Base-by-base conservation (phyloP, 23 red algal genomes). In the Gracilaria caudata region DNA sequence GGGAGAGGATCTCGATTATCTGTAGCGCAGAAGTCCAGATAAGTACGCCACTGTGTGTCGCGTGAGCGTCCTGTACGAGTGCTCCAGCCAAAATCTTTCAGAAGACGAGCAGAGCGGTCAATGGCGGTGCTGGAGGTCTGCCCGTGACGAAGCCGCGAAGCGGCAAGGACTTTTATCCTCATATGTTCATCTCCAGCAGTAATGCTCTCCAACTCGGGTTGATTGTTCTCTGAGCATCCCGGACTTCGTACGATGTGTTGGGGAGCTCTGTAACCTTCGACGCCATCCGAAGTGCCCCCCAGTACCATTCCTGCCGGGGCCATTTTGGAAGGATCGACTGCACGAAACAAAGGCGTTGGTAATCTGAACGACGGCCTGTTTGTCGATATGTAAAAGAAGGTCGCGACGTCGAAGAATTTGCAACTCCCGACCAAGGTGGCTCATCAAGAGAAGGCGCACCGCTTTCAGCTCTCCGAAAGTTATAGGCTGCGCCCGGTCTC, bases 301-400 rank as follows among this genome's bases (percentile, higher is more conserved):
- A 13, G 23, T 0, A 44, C 81, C 63, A 71, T 21, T 21, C 61
- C 44, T 84, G 40, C 29, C 61, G 35, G 4, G 81, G 81, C 81
- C 57, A 71, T 8, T 84, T 43, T 36, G 81, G 58, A 26, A 84
- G 58, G 25, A 84, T 84, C 81, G 64, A 4, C 64, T 73, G 41
- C 0, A 32, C 51, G 81, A 73, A 23, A 84, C 60, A 51, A 84
- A 72, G 26, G 53, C 16, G 81, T 84, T 84, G 4, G 81, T 72
- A 43, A 84, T 73, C 20, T 73, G 64, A 16, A 84, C 59, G 0
- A 84, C 63, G 1, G 64, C 61, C 41, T 84, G 81, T 38, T 84
- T 84, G 81, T 84, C 61, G 16, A 84, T n/a, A 72, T 73, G 81
- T 47, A 73, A 54, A 54, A 84, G 64, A 0, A 84, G 33, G 25